A percentile compares a stretch with the other conserved stretches of the same genome.
Evolutionary conservation across 768 basidiomycete genomes (phyloP).

Genomic region (Rhizopogon vulgaris): DNA sequence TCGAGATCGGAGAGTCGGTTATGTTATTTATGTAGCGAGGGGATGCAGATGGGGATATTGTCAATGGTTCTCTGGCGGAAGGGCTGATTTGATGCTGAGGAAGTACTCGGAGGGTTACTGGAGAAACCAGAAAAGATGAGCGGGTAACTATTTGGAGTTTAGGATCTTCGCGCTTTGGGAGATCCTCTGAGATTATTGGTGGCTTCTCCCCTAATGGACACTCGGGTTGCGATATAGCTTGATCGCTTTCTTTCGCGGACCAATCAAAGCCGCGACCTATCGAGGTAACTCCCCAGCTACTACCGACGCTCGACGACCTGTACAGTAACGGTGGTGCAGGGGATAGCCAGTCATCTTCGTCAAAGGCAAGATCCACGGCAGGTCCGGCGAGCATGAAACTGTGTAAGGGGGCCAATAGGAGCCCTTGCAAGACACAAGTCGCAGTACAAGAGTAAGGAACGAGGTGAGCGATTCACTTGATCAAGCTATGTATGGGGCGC

Average conservation of each 20-base stretch:
- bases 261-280: conserved; percentile 82
- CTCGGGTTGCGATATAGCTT: conserved; percentile 1
- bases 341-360: conserved; percentile 65
- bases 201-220: conserved; percentile 7
- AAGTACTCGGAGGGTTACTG: conserved; percentile 12
- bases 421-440: not conserved
- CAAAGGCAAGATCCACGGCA: conserved; percentile 56
- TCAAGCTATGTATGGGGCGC: not conserved
- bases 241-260: conserved; percentile 39
- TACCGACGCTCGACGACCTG: conserved; percentile 60
- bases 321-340: conserved; percentile 47
- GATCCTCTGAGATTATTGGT: conserved; percentile 10
- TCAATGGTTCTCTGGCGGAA: conserved; percentile 22
- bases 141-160: conserved; percentile 7
- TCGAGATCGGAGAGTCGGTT: conserved; percentile 22
- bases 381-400: conserved; percentile 52
- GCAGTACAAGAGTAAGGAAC: not conserved
- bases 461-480: not conserved
- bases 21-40: conserved; percentile 15
- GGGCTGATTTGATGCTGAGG: conserved; percentile 19
- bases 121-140: conserved; percentile 11
- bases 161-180: conserved; percentile 4
- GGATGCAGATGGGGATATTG: conserved; percentile 21
- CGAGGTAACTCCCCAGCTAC: conserved; percentile 82
- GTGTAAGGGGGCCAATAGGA: not conserved